phyloP scores from a whole-genome alignment of 2,329 filamentous ascomycete species.

The Elsinoe australis region DNA sequence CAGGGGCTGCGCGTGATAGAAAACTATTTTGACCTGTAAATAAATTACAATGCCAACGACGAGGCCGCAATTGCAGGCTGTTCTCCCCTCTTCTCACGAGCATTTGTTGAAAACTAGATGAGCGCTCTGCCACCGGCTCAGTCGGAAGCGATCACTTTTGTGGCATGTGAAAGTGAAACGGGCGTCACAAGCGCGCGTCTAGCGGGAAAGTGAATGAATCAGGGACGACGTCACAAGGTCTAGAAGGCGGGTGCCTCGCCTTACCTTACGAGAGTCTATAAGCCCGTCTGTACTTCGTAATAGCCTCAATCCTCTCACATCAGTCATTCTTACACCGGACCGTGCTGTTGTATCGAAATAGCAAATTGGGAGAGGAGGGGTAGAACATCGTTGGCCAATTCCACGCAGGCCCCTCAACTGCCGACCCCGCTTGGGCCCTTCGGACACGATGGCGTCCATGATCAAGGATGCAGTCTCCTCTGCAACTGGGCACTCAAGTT shows the following conservation, averaged over 20 bases:
- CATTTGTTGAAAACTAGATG: too few species aligned
- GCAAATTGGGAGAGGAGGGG: too few species aligned
- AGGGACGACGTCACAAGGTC: conserved; percentile 8
- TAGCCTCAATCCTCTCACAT: neutral
- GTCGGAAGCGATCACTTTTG: too few species aligned
- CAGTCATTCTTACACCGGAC: too few species aligned
- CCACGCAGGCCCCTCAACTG: too few species aligned
- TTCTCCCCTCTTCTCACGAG: neutral
- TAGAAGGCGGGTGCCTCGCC: conserved; percentile 1
- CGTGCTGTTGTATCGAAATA: too few species aligned
- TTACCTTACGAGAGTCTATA: too few species aligned
- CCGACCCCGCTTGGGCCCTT: conserved; percentile 1
- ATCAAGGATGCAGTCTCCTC: conserved; percentile 22
- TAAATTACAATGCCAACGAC: conserved; percentile 5
- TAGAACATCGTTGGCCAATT: too few species aligned
- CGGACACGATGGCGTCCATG: conserved; percentile 23
- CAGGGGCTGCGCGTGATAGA: too few species aligned
- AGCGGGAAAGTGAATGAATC: neutral
- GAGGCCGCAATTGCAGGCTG: neutral
- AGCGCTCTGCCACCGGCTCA: too few species aligned
- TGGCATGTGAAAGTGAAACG: conserved; percentile 7
- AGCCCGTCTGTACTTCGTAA: neutral
- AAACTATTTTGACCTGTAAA: too few species aligned
- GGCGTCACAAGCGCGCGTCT: conserved; percentile 4
- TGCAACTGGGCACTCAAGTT: neutral